Conservation (phyloP, 2,329 filamentous ascomycete genomes). For the Ophiosphaerella herpotricha region DNA sequence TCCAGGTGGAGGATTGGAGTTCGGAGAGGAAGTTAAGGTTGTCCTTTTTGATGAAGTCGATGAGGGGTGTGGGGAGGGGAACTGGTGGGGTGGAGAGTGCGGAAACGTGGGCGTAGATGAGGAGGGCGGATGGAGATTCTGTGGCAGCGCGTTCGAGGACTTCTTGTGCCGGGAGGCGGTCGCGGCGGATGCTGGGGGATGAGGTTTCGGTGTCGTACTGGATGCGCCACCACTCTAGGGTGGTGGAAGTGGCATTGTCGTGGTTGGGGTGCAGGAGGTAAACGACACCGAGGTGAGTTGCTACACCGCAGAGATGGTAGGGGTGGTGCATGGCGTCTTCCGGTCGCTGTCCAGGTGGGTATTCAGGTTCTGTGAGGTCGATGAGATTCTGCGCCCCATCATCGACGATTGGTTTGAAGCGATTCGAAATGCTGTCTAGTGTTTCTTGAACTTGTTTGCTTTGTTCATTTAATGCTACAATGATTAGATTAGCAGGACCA, state of each 20-base stretch:
- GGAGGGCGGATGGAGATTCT: constrained; percentile 58
- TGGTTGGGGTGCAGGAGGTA: constrained; percentile 56
- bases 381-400: constrained; percentile 23
- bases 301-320: constrained; percentile 63
- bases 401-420: constrained; percentile 53
- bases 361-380: constrained; percentile 32
- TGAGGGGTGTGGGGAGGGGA: constrained; percentile 31
- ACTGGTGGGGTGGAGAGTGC: constrained; percentile 24
- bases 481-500: constrained; percentile 8
- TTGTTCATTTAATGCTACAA: constrained; percentile 49
- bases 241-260: constrained; percentile 17
- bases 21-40: constrained; percentile 47
- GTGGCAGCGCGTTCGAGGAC: constrained; percentile 60
- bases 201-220: constrained; percentile 36
- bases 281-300: constrained; percentile 61
- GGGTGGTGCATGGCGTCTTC: constrained; percentile 39
- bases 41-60: constrained; percentile 56
- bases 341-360: constrained; percentile 23
- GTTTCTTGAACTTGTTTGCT: constrained; percentile 48
- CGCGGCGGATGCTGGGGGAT: constrained; percentile 30
- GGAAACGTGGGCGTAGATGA: constrained; percentile 63
- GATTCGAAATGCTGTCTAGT: constrained; percentile 51
- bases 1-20: constrained; percentile 27
- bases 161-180: constrained; percentile 55
- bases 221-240: constrained; percentile 44